Base-by-base conservation (phyloP, 2,329 filamentous ascomycete species). In the Fusarium tuaranense region DNA sequence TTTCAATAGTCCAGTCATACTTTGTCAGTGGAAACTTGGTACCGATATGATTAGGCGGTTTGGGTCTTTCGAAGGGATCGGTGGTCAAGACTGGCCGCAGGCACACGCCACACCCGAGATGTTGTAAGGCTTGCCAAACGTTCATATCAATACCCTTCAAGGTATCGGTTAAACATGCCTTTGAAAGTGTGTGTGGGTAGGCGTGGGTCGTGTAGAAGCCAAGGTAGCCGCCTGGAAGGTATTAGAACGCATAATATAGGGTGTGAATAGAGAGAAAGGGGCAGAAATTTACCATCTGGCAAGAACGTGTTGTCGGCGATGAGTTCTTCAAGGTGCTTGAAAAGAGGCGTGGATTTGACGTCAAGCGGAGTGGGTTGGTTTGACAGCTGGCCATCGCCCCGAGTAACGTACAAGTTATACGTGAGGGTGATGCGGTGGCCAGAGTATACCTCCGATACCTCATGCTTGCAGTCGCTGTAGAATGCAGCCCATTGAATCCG, bases 341-440 rank as follows among this genome's bases (percentile, higher is more conserved):
- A 64, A 3, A 64, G 34, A 39, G 61, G 61, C 22, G 32, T 64
- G 20, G 55, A 32, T 27, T 22, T 13, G 22, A 57, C 16, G 32
- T 41, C 16, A 36, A 64, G 61, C 5, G 46, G 46, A 39, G 18
- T 55, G 32, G 61, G 61, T 12, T 64, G 30, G 18, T 36, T 57
- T 25, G 61, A 55, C 32, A 64, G 16, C 22, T 64, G 61, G 27
- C 44, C 46, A n/a, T 64, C 51, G 10, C 61, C 61, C 2, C 30
- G 30, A 41, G 61, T 57, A 22, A 55, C 46, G 22, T 58, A 53
- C 61, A 92, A 81, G 67, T 91, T 91, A 80, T 92, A 92, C 0
- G 89, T 92, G 25, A 92, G 77, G 0, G 79, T 81, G 14, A 80
- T 86, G 7, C 88, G 86, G 67, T 91, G 83, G 0, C 89, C 89